Evolutionary conservation across 352 stramenopile species (phyloP).

Genomic region (Pythium dissimile): DNA sequence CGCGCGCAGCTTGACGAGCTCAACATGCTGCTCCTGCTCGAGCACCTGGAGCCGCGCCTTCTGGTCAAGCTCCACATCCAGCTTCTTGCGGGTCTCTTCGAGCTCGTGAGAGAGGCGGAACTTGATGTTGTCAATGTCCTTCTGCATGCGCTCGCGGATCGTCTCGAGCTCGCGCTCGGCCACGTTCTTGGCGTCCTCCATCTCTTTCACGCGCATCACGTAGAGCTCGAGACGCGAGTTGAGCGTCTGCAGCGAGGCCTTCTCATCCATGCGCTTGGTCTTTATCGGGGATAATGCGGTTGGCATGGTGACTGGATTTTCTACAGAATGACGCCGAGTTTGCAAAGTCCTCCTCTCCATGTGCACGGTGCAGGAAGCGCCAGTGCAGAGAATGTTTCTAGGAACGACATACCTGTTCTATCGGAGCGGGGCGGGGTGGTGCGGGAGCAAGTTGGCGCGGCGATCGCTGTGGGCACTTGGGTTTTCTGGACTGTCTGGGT

Average conservation of each 20-base stretch:
- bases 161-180: conserved; percentile 77
- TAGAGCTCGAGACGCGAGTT: conserved; percentile 84
- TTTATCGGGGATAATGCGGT: conserved; percentile 78
- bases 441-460: not conserved
- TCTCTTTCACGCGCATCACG: conserved; percentile 79
- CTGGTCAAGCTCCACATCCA: conserved; percentile 72
- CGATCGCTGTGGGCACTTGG: not conserved
- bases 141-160: conserved; percentile 77
- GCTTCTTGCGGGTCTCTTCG: conserved; percentile 78
- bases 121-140: conserved; percentile 63
- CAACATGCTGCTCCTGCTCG: conserved; percentile 75
- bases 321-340: too few species aligned
- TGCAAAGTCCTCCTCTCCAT: too few species aligned
- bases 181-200: conserved; percentile 69
- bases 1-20: conserved; percentile 68
- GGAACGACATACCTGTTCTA: not conserved
- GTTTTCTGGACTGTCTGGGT: not conserved
- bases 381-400: not conserved
- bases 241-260: conserved; percentile 74
- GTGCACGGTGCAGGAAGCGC: too few species aligned
- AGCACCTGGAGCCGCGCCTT: conserved; percentile 68
- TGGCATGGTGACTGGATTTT: conserved; percentile 34
- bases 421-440: not conserved
- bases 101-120: conserved; percentile 61
- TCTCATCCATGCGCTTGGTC: conserved; percentile 82